These are phyloP conservation scores for Lathyrus aphaca DNA, from an alignment of 306 rosid genomes.

Conservation along the genomic window DNA sequence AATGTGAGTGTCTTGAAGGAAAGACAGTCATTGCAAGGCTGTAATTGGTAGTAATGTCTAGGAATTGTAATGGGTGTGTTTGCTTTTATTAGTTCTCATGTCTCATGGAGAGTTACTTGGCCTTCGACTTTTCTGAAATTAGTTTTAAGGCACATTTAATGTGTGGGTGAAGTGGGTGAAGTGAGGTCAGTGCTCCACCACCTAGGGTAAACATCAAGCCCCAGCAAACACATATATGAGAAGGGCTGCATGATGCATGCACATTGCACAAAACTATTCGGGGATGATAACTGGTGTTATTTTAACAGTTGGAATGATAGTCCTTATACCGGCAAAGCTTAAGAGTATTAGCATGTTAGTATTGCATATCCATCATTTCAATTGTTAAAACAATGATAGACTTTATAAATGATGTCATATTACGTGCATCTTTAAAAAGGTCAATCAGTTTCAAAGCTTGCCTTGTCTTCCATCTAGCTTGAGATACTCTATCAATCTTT, in stretches of 20 bases:
- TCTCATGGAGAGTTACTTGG: background rate
- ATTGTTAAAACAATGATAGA: slow-evolving; percentile 4
- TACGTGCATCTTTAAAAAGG: background rate
- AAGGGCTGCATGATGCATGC: slow-evolving; percentile 4
- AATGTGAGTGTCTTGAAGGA: slow-evolving; percentile 1
- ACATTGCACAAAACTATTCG: slow-evolving; percentile 22
- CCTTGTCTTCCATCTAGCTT: slow-evolving; percentile 26
- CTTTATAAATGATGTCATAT: slow-evolving; percentile 12
- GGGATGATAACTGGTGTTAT: background rate
- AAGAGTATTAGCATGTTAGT: slow-evolving; percentile 10
- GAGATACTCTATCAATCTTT: slow-evolving; percentile 20
- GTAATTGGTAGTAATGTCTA: slow-evolving; percentile 5
- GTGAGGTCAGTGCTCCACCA: background rate
- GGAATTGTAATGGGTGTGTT: slow-evolving; percentile 1
- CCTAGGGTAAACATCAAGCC: slow-evolving; percentile 10
- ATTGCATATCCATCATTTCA: slow-evolving; percentile 26
- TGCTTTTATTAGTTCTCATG: no score
- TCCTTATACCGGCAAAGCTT: slow-evolving; percentile 22
- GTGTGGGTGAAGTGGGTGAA: background rate
- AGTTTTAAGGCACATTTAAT: background rate
- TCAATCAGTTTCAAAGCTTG: slow-evolving; percentile 14
- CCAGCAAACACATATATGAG: background rate
- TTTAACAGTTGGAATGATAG: slow-evolving; percentile 15
- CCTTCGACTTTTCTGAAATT: slow-evolving; percentile 7
- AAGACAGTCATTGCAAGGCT: slow-evolving; percentile 1